Base-by-base conservation (phyloP, 78 protist species). In the Dictyostelium brefeldianum region DNA sequence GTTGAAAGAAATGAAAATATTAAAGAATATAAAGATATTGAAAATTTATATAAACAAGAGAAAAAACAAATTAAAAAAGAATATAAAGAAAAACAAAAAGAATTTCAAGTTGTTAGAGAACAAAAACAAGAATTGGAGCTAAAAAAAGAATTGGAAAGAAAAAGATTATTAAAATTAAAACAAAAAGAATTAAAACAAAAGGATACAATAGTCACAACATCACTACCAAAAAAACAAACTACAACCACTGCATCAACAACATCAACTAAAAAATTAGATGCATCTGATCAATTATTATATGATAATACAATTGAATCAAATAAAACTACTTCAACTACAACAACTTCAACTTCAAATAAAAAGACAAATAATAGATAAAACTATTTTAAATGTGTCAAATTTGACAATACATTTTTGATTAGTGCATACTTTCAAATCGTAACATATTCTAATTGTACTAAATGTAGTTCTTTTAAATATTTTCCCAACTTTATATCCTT, bases 281-380 rank as follows among this genome's bases (percentile, higher is more conserved):
- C 36, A 25, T 65, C 90, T 11, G 90, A 82, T 25, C 90, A 82
- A 69, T 69, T 82, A 53, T 48, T 82, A 29, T 82, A 82, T 70
- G 75, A 51, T 51, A 82, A 82, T 51, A 82, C 57, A 4, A 29
- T 36, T 27, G 57, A 46, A 75, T 11, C 10, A 4, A 57, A 8
- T 27, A 62, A 62, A 62, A 62, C 36, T 22, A 62, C 36, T 4
- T 17, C n/a, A 25, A 62, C n/a, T 25, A 62, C 70, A 62, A 62
- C 36, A 11, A 36, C n/a, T 11, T 25, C n/a, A 62, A 25, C 70
- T 25, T 22, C 9, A 22, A 22, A 22, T 59, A 59, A 59, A 59
- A 62, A 62, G 17, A 62, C n/a, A 62, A 62, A 25, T 62, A 62
- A 62, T 22, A 62, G 27, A 57, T 57, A 20, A n/a, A n/a, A n/a